phyloP scores from a whole-genome alignment of 2,329 filamentous ascomycete genomes.

The Triangularia setosa region DNA sequence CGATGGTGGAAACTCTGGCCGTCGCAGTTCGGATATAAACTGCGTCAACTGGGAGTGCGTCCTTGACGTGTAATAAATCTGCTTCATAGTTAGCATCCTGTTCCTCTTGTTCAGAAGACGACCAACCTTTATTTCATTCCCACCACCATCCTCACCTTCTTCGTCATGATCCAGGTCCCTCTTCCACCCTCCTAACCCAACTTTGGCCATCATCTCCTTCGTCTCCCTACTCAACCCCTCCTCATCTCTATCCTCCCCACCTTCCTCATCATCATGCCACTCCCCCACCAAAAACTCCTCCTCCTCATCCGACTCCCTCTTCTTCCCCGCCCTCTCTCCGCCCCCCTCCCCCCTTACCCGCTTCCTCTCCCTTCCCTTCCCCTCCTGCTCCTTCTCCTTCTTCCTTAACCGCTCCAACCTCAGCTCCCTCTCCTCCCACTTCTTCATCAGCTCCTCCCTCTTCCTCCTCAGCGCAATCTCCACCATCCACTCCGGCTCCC shows the following conservation, averaged over 20 bases:
- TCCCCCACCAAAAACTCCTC: conserved; percentile 73
- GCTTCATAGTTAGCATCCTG: conserved; percentile 14
- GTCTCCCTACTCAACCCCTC: conserved; percentile 70
- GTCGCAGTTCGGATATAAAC: conserved; percentile 76
- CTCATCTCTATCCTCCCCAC: conserved; percentile 34
- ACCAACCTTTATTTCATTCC: conserved; percentile 65
- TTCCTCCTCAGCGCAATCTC: conserved; percentile 70
- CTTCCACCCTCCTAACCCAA: conserved; percentile 43
- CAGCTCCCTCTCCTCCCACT: conserved; percentile 70
- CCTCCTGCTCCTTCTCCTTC: conserved; percentile 56
- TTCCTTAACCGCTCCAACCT: conserved; percentile 63
- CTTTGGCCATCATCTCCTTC: conserved; percentile 65
- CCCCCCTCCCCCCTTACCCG: conserved; percentile 23
- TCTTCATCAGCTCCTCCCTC: conserved; percentile 60
- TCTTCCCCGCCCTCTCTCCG: conserved; percentile 33
- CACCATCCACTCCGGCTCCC: conserved; percentile 81
- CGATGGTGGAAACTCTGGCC: conserved; percentile 72
- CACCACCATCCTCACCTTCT: conserved; percentile 44
- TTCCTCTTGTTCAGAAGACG: neutral
- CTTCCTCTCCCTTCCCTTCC: conserved; percentile 45
- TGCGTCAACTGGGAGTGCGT: conserved; percentile 91
- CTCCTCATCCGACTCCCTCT: conserved; percentile 46
- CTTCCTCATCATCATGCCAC: conserved; percentile 46
- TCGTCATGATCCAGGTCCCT: conserved; percentile 29
- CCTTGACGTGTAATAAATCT: conserved; percentile 86